These are phyloP conservation scores for Fusarium agapanthi DNA, from an alignment of 2,329 filamentous ascomycete genomes.

Conservation along the genomic window DNA sequence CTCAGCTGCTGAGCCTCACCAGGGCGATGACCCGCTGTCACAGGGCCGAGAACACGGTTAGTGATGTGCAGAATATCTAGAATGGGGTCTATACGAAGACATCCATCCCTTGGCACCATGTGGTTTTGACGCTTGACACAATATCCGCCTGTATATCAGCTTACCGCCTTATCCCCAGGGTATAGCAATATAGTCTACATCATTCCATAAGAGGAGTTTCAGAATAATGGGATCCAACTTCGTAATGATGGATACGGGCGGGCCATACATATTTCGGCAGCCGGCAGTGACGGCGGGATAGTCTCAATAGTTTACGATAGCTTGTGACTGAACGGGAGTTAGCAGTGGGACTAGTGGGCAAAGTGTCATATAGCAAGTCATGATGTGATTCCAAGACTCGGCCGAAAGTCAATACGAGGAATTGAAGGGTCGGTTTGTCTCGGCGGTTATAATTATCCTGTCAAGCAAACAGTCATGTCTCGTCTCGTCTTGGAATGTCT, in stretches of 20 bases:
- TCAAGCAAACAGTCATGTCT: neutral
- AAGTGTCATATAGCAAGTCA: constrained; percentile 7
- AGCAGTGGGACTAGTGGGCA: constrained; percentile 42
- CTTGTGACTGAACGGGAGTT: neutral
- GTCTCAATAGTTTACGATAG: constrained; percentile 16
- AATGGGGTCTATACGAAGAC: constrained; percentile 36
- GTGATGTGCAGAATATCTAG: constrained; percentile 47
- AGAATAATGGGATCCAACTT: constrained; percentile 6
- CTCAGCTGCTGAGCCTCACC: constrained; percentile 41
- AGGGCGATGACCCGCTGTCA: constrained; percentile 44
- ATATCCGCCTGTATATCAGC: constrained; percentile 53
- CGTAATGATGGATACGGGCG: constrained; percentile 41
- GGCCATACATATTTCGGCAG: constrained; percentile 15
- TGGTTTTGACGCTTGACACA: constrained; percentile 36
- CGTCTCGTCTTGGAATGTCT: neutral
- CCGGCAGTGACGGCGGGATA: constrained; percentile 40
- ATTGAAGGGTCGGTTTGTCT: neutral
- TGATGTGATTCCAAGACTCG: neutral
- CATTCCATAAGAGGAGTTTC: constrained; percentile 42
- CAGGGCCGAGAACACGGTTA: constrained; percentile 39
- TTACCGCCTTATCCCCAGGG: constrained; percentile 50
- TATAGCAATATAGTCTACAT: constrained; percentile 45
- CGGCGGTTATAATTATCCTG: neutral
- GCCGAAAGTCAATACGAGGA: constrained; percentile 21
- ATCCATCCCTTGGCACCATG: constrained; percentile 23